phyloP scores from a whole-genome alignment of 805 yeast species.

The Komagataella pseudopastoris region DNA sequence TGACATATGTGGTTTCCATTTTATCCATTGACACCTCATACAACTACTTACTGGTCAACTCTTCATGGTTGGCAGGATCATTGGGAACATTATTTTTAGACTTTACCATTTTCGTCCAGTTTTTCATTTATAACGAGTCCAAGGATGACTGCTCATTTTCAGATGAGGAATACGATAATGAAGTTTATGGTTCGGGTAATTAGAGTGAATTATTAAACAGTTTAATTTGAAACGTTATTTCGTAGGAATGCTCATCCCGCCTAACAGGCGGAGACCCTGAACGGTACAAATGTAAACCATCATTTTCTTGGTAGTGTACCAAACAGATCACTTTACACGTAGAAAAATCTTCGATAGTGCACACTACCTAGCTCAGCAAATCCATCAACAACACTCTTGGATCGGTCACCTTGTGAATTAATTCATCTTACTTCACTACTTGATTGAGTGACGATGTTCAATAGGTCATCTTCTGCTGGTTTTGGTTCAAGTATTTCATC shows the following conservation, averaged over 20 bases:
- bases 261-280: background rate
- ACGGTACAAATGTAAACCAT: background rate
- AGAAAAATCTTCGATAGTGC: background rate
- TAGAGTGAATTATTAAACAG: background rate
- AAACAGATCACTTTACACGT: background rate
- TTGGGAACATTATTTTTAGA: conserved; percentile 79
- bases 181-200: background rate
- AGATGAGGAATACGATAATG: background rate
- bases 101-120: conserved; percentile 73
- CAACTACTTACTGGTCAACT: conserved; percentile 64
- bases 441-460: background rate
- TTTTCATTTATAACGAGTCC: conserved; percentile 53
- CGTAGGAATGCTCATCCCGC: background rate
- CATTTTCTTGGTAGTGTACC: background rate
- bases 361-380: background rate
- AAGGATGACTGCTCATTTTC: background rate
- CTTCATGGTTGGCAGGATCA: conserved; percentile 89
- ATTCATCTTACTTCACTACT: background rate
- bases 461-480: background rate
- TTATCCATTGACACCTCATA: conserved; percentile 59
- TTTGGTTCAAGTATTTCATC: background rate
- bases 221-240: background rate
- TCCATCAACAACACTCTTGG: background rate
- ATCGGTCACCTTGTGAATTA: background rate
- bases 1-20: conserved; percentile 81